Base-by-base conservation (phyloP, 768 basidiomycete genomes). In the Termitomyces sp. region DNA sequence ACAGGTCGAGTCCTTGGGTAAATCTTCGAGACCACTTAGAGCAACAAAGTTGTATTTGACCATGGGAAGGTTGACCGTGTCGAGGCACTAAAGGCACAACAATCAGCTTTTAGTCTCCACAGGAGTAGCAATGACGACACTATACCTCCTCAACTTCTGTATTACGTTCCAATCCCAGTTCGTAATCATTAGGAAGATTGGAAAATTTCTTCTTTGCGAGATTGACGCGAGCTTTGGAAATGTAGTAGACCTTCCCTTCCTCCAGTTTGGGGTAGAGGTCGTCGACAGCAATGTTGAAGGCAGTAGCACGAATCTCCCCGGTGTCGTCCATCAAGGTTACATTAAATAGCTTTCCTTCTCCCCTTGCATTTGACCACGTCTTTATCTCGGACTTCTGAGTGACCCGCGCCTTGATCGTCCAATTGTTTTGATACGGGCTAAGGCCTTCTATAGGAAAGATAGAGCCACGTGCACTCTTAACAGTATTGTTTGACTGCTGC, bases 201-300 rank as follows among this genome's bases (percentile, higher is more conserved):
- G 83, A 89, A 70, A 96, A 99, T 71, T 97, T 95, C 73, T 94
- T 98, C 76, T 97, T 98, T 31, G 95, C 96, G 13, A 98, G 84
- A 64, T 93, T 92, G 65, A 98, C 88, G 46, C 92, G 83, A 5
- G 90, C 97, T 66, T 88, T 91, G 0, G 93, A 93, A 52, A 98
- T 78, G 64, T 79, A 93, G 68, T 94, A 98, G 7, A 95, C 94
- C 65, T 94, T 94, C 46, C 90, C 89, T 69, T 97, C 94, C 60
- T 95, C 82, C 18, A 99, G 64, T 64, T 82, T 82, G n/a, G 89
- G 83, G 70, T 88, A 95, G 36, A 95, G 77, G 35, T 84, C 82
- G 63, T 94, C 92, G 36, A 88, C 94, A 10, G 80, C 85, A 11
- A 82, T 72, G 64, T 98, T 98, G 77, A 98, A 98, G 9, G 76